Percentiles rank a stretch among this genome's conserved stretches.
These are phyloP conservation scores for Darksidea phi DNA, from an alignment of 495 filamentous ascomycete species.

Conservation along the genomic window DNA sequence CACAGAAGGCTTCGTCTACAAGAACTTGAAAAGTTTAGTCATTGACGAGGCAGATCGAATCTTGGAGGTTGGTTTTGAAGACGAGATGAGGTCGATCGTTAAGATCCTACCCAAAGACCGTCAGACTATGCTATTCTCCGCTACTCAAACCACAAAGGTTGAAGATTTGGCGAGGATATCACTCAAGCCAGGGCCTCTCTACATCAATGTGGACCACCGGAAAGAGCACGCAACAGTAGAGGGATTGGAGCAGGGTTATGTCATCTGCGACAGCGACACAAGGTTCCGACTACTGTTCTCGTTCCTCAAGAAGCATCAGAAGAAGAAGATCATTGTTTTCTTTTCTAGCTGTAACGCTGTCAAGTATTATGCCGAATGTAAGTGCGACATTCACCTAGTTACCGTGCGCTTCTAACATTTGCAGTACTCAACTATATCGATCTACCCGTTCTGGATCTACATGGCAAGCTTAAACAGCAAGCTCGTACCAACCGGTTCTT, in stretches of 20 bases:
- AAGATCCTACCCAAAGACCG: constrained; percentile 89
- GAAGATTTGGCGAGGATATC: constrained; percentile 95
- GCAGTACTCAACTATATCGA: constrained; percentile 62
- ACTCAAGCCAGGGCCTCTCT: constrained; percentile 83
- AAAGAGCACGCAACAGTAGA: constrained; percentile 85
- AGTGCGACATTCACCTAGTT: neutral
- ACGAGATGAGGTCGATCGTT: constrained; percentile 92
- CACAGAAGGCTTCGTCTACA: constrained; percentile 83
- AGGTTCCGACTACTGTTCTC: constrained; percentile 93
- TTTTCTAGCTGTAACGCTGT: constrained; percentile 91
- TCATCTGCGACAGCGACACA: constrained; percentile 88
- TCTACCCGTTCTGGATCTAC: constrained; percentile 79
- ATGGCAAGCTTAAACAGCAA: constrained; percentile 96
- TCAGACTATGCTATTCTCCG: constrained; percentile 96
- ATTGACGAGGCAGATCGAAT: constrained; percentile 95
- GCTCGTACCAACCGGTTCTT: constrained; percentile 98
- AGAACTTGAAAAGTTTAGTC: constrained; percentile 83
- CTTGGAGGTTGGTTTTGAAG: constrained; percentile 95
- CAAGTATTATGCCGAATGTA: constrained; percentile 82
- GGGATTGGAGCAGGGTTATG: constrained; percentile 92
- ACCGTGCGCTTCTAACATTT: constrained; percentile 51
- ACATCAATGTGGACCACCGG: constrained; percentile 86
- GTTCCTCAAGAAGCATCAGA: constrained; percentile 84
- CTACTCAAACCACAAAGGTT: constrained; percentile 97
- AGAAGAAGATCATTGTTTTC: constrained; percentile 98